Evolutionary conservation across 2,329 filamentous ascomycete species (phyloP), one percentile per base, ranked within the genome.

Genomic region (Curvularia sp.): DNA sequence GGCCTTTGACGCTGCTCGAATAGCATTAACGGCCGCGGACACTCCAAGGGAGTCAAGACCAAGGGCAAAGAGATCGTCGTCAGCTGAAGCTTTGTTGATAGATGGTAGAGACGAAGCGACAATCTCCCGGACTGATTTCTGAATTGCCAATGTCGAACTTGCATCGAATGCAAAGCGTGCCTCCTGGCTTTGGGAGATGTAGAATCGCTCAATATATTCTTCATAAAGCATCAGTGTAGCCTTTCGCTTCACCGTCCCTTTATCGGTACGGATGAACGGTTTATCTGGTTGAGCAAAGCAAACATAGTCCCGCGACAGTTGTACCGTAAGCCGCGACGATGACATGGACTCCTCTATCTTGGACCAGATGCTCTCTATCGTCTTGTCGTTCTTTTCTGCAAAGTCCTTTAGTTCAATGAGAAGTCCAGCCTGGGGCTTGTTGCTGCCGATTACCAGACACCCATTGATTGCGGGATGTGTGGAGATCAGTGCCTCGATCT

Each of bases 171-270:
- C 18, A 9, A 57, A 54, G 15, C 20, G 26, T 2, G 22, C 20
- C 3, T 64, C 60, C 2, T 52, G 49, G 18, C 15, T 49, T 6
- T 55, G 55, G 9, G 52, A 51, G n/a, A 4, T 44, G 24, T 85
- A 85, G 9, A 84, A 72, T 0, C 71, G 72, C 18, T 84, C 78
- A 30, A 85, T 83, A 52, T 83, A 81, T 1, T 78, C 69, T 1
- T 68, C 67, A 47, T 83, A 85, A 0, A 81, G 72, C 0, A 66
- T 57, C 6, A 78, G 55, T 0, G 82, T 82, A 0, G 73, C 70
- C 1, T 66, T 69, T 3, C 82, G 76, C 64, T 81, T 79, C 8
- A 82, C 73, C 0, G 77, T 82, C 0, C 80, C 77, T 62, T 85
- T 84, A 18, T 79, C 78, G 0, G 83, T 81, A 12, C 72, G 75